Evolutionary conservation across 1,284 basidiomycete species (phyloP).

Genomic region (Ustilago nuda): DNA sequence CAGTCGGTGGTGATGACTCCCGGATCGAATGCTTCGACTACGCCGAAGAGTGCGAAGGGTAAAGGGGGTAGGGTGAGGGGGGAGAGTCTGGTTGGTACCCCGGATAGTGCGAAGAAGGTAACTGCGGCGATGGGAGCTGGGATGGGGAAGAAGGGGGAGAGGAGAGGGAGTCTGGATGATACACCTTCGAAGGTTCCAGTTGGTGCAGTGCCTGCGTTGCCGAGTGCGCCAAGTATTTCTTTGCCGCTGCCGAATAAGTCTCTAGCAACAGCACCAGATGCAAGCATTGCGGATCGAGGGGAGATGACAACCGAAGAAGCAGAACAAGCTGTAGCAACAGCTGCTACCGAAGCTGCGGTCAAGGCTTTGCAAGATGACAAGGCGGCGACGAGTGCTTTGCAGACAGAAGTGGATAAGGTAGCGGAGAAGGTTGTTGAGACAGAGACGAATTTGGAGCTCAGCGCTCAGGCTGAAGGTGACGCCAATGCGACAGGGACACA

Average conservation of each 20-base stretch:
- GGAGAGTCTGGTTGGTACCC: conserved; percentile 25
- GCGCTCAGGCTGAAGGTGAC: conserved; percentile 36
- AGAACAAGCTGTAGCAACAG: conserved; percentile 34
- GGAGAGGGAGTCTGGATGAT: conserved; percentile 32
- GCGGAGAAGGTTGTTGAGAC: conserved; percentile 40
- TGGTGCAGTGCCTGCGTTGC: conserved; percentile 20
- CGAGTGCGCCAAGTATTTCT: conserved; percentile 29
- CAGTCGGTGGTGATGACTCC: conserved; percentile 27
- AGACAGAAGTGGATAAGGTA: conserved; percentile 25
- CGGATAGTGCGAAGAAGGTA: conserved; percentile 12
- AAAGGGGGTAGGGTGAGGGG: conserved; percentile 33
- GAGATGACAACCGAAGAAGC: conserved; percentile 49
- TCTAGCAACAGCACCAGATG: neutral
- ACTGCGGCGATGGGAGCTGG: conserved; percentile 9
- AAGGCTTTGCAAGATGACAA: conserved; percentile 36
- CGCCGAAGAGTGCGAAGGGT: conserved; percentile 39
- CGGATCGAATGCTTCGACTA: conserved; percentile 24
- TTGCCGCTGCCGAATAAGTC: conserved; percentile 16
- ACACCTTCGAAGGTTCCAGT: conserved; percentile 32
- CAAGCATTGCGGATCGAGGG: conserved; percentile 4
- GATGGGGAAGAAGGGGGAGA: conserved; percentile 17
- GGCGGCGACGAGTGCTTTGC: conserved; percentile 14
- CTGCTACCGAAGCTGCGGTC: conserved; percentile 46
- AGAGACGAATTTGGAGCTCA: conserved; percentile 38
- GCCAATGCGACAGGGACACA: neutral